phyloP scores from a whole-genome alignment of 192 early-diverging fungal species.

The Entomortierella parvispora region DNA sequence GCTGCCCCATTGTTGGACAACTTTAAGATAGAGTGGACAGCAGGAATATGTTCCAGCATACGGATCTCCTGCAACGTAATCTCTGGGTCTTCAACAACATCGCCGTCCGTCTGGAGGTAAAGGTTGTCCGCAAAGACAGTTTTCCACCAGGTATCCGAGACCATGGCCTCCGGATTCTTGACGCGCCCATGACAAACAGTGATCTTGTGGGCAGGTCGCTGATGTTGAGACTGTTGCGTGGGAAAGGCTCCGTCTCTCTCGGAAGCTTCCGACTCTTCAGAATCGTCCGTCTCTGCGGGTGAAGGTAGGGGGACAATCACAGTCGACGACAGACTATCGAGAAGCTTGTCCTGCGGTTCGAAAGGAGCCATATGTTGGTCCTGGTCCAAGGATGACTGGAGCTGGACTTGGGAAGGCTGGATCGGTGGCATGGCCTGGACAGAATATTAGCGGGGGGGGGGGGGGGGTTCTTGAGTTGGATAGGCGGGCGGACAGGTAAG shows the following conservation, averaged over 20 bases:
- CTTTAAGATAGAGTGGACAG: neutral
- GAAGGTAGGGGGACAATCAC: too few species aligned
- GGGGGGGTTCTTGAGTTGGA: too few species aligned
- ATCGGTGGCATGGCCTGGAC: too few species aligned
- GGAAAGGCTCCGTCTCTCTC: neutral
- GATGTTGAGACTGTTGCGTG: neutral
- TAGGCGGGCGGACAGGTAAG: too few species aligned
- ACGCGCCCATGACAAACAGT: constrained; percentile 51
- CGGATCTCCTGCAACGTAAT: constrained; percentile 63
- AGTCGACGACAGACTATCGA: too few species aligned
- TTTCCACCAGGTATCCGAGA: constrained; percentile 67
- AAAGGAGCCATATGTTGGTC: too few species aligned
- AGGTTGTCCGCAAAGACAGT: constrained; percentile 61
- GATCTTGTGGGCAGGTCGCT: neutral
- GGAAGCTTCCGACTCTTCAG: neutral
- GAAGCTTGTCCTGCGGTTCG: too few species aligned
- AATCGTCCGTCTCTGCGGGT: constrained; percentile 1
- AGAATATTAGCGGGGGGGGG: too few species aligned
- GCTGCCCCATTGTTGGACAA: neutral
- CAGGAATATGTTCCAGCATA: constrained; percentile 38
- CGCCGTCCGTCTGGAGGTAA: constrained; percentile 72
- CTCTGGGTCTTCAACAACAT: constrained; percentile 70
- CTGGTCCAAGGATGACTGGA: too few species aligned
- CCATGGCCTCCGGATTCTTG: constrained; percentile 58
- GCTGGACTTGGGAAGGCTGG: too few species aligned